Base-by-base conservation (phyloP, 163 green algal genomes). In the Volvox carteri region DNA sequence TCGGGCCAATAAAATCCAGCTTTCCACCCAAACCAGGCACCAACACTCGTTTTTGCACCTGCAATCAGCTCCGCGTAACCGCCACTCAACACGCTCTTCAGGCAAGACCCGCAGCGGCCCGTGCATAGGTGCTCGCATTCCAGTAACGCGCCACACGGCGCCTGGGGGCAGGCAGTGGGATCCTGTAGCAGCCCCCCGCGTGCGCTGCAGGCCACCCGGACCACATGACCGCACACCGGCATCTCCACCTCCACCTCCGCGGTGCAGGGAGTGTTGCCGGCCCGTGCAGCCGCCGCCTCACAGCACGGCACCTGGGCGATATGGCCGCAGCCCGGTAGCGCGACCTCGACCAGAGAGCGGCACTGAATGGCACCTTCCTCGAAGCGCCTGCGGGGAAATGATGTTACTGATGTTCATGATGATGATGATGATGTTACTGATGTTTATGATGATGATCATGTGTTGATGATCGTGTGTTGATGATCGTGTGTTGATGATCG, bases 301-400 rank as follows among this genome's bases (percentile, higher is more conserved):
- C 73, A 58, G 58, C 86, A 93, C 1, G 73, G 33, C 18, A 85
- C 60, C 5, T 39, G 72, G 23, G 91, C n/a, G 8, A 9, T 80
- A 70, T 94, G 92, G 62, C 84, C 84, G 58, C 90, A 94, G n/a
- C 54, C 89, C 3, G 89, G 70, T 37, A 94, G 70, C 8, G n/a
- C 0, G 0, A 92, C 44, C 33, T 87, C 73, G 7, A 91, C 79
- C 41, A 50, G 85, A 11, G 72, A 62, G 9, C 6, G 30, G 62
- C 92, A 94, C 6, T 12, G 16, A 16, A 92, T 74, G 19, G 76
- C 76, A 44, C 76, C 86, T 11, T 68, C 6, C 48, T 42, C 28
- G 60, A 86, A 75, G 37, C 86, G 86, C 62, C 76, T 90, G 72
- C 1, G 39, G 18, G 54, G 72, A 11, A 42, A n/a, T n/a, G n/a